Conservation (phyloP, 257 asterid genomes). For the Knoxia roxburghii region DNA sequence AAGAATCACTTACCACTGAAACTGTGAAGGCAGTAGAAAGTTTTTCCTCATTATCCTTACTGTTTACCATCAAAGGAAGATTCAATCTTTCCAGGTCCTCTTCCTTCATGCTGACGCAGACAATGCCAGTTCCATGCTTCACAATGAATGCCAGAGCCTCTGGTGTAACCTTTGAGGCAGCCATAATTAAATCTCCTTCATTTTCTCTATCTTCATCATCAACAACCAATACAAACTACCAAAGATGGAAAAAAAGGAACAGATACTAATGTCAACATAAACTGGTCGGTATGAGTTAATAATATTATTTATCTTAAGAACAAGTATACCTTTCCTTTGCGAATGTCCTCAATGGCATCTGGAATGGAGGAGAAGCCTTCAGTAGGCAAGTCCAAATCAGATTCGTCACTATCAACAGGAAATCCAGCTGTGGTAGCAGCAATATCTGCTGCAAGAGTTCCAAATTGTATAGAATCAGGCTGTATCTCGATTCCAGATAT, state of each 20-base stretch:
- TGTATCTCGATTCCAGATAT: constrained; percentile 49
- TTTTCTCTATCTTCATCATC: constrained; percentile 98
- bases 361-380: constrained; percentile 70
- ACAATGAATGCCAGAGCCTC: constrained; percentile 98
- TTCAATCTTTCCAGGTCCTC: constrained; percentile 79
- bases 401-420: constrained; percentile 52
- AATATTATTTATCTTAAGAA: constrained; percentile 10
- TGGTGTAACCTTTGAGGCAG: constrained; percentile 88
- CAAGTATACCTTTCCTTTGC: constrained; percentile 70
- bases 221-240: constrained; percentile 91
- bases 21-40: constrained; percentile 89
- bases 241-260: constrained; percentile 2
- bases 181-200: constrained; percentile 97
- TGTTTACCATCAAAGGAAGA: constrained; percentile 87
- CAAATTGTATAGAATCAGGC: constrained; percentile 50
- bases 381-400: constrained; percentile 64
- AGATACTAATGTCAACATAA: constrained; percentile 1
- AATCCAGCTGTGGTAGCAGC: constrained; percentile 51
- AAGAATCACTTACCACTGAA: constrained; percentile 67
- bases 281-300: constrained; percentile 1
- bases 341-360: constrained; percentile 86
- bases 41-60: constrained; percentile 88
- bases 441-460: constrained; percentile 64
- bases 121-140: constrained; percentile 95
- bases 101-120: constrained; percentile 94